A percentile compares a stretch with the other conserved stretches of the same genome.
Conservation (phyloP, 179 eudicot species). For the Beta macrorhiza region DNA sequence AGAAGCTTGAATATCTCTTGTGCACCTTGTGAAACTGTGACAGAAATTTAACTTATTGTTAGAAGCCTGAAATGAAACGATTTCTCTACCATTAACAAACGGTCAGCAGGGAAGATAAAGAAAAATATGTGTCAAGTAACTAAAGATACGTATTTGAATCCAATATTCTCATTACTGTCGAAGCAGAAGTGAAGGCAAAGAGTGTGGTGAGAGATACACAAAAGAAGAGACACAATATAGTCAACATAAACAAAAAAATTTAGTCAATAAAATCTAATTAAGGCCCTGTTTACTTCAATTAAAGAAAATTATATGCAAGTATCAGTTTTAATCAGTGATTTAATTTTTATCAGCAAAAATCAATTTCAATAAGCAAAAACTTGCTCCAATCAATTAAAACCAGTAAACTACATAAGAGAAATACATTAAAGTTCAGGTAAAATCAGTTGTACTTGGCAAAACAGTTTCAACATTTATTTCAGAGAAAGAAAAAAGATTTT, state of each 20-base stretch:
- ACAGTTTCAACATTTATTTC: no score
- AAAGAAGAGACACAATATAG: background rate
- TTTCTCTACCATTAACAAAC: background rate
- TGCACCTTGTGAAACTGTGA: constrained; percentile 87
- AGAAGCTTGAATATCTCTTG: constrained; percentile 95
- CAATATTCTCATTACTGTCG: background rate
- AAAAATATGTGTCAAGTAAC: background rate
- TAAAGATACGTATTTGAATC: background rate
- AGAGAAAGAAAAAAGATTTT: no score
- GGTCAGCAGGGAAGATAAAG: background rate
- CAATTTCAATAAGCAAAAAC: no score
- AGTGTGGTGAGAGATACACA: background rate
- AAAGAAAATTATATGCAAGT: no score
- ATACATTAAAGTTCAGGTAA: no score
- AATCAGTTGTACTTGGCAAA: no score
- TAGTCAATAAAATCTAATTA: background rate
- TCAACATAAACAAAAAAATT: background rate
- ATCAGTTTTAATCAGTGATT: no score
- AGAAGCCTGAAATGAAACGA: background rate
- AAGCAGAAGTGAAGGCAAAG: background rate
- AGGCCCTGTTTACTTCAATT: background rate
- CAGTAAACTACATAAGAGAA: no score
- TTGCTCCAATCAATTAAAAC: no score
- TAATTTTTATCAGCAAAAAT: no score
- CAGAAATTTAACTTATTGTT: background rate